phyloP scores from a whole-genome alignment of 306 rosid species.

The Cucurbita moschata region DNA sequence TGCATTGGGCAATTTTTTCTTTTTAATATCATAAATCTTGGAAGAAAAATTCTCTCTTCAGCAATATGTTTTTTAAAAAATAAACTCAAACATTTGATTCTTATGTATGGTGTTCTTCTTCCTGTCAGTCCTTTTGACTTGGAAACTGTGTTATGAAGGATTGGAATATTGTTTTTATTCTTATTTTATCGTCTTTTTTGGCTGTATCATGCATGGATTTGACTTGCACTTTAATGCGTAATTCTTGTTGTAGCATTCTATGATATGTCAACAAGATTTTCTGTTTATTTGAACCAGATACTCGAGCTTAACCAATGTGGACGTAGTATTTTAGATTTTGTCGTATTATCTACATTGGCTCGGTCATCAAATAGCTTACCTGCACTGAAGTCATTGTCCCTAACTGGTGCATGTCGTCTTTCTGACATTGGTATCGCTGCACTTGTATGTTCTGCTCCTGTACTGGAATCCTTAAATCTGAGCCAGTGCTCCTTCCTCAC shows the following conservation, averaged over 20 bases:
- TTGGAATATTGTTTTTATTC: not conserved
- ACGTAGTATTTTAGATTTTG: conserved; percentile 51
- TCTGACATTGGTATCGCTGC: conserved; percentile 38
- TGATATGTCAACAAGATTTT: not conserved
- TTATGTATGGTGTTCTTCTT: not conserved
- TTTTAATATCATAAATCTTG: not conserved
- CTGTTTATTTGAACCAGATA: conserved; percentile 35
- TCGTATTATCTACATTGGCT: conserved; percentile 29
- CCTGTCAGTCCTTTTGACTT: not conserved
- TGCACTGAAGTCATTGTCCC: conserved; percentile 39
- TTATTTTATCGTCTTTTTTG: not conserved
- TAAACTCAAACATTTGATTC: not conserved
- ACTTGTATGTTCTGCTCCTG: conserved; percentile 56
- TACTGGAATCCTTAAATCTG: conserved; percentile 58
- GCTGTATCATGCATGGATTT: not conserved
- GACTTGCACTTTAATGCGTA: not conserved
- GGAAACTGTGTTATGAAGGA: not conserved
- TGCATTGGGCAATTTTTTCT: not conserved
- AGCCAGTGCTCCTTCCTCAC: conserved; percentile 86
- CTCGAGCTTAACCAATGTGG: conserved; percentile 81
- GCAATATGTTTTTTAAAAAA: not conserved
- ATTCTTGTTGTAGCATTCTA: not conserved
- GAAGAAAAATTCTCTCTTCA: not conserved
- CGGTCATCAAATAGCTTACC: conserved; percentile 33
- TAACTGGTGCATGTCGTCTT: conserved; percentile 79